Conservation (phyloP, 805 yeast genomes). For the Maudiozyma pseudohumilis region DNA sequence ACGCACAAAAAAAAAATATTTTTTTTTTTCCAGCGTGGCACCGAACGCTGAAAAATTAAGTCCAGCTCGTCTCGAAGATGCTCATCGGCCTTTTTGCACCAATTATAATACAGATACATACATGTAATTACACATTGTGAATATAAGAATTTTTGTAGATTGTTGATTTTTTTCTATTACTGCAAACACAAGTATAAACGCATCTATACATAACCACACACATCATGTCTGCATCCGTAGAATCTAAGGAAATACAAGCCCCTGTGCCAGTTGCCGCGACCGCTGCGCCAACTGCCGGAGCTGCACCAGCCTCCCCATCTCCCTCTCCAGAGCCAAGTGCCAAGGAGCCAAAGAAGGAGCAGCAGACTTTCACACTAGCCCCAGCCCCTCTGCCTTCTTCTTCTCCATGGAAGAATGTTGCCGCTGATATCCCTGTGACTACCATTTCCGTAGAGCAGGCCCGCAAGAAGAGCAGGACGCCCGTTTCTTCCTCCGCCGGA, state of each 20-base stretch:
- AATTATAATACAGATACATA: no score
- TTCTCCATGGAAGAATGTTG: slow-evolving; percentile 27
- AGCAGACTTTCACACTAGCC: slow-evolving; percentile 11
- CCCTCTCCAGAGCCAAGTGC: slow-evolving; percentile 1
- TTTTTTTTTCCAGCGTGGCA: not conserved
- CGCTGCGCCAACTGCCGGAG: slow-evolving; percentile 2
- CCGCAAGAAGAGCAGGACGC: slow-evolving; percentile 14
- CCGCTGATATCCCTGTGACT: slow-evolving; percentile 19
- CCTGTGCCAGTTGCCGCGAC: not conserved
- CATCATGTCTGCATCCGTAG: slow-evolving; percentile 5
- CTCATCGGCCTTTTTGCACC: no score
- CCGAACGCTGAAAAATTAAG: not conserved
- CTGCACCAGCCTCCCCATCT: slow-evolving; percentile 3
- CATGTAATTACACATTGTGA: no score
- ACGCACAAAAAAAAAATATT: slow-evolving; percentile 1
- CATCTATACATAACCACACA: not conserved
- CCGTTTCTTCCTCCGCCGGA: slow-evolving; percentile 13
- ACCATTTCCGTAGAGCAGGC: slow-evolving; percentile 12
- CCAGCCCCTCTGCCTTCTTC: slow-evolving; percentile 29
- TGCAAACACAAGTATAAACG: not conserved
- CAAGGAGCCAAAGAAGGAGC: slow-evolving; percentile 3
- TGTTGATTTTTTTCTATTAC: no score
- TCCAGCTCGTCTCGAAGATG: no score
- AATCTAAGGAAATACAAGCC: not conserved
- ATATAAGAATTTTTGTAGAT: no score